phyloP scores from a whole-genome alignment of 2,329 filamentous ascomycete genomes.

The Didymellaceae sp. region DNA sequence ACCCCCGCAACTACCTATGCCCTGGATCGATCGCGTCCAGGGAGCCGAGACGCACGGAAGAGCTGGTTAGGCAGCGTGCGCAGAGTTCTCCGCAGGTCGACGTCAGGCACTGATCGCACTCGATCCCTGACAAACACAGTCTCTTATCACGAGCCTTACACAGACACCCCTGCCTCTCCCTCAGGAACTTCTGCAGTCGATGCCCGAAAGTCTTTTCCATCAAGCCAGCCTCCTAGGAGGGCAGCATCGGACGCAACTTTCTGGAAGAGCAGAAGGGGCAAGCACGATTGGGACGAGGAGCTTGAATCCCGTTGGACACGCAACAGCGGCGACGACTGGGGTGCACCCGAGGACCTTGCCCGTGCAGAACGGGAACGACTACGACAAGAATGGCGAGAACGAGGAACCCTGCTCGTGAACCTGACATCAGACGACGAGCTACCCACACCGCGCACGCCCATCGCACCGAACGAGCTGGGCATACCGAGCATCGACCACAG shows the following conservation, averaged over 20 bases:
- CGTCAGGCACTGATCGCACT: slow-evolving; percentile 35
- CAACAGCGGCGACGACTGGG: slow-evolving; percentile 47
- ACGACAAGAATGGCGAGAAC: slow-evolving; percentile 40
- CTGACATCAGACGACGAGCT: slow-evolving; percentile 35
- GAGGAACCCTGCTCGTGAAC: slow-evolving; percentile 39
- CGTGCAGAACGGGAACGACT: slow-evolving; percentile 40
- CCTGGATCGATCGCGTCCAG: slow-evolving; percentile 26
- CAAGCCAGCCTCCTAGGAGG: slow-evolving; percentile 46
- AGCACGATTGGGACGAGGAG: slow-evolving; percentile 51
- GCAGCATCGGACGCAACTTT: slow-evolving; percentile 54
- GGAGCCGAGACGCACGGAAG: slow-evolving; percentile 36
- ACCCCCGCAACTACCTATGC: slow-evolving; percentile 37
- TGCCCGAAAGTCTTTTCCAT: slow-evolving; percentile 30
- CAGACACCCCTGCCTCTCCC: slow-evolving; percentile 32
- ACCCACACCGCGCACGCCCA: slow-evolving; percentile 38
- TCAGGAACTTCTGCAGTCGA: slow-evolving; percentile 8
- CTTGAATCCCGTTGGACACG: slow-evolving; percentile 38
- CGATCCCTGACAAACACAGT: slow-evolving; percentile 35
- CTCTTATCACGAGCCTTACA: slow-evolving; percentile 38
- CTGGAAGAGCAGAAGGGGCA: slow-evolving; percentile 51
- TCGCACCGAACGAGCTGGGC: slow-evolving; percentile 32
- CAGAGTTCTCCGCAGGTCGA: slow-evolving; percentile 42
- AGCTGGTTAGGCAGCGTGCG: slow-evolving; percentile 50
- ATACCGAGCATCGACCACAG: slow-evolving; percentile 22
- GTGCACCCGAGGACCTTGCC: slow-evolving; percentile 41